Evolutionary conservation across 1,139 yeast species (phyloP).

Genomic region (Yamadazyma membranifaciens): DNA sequence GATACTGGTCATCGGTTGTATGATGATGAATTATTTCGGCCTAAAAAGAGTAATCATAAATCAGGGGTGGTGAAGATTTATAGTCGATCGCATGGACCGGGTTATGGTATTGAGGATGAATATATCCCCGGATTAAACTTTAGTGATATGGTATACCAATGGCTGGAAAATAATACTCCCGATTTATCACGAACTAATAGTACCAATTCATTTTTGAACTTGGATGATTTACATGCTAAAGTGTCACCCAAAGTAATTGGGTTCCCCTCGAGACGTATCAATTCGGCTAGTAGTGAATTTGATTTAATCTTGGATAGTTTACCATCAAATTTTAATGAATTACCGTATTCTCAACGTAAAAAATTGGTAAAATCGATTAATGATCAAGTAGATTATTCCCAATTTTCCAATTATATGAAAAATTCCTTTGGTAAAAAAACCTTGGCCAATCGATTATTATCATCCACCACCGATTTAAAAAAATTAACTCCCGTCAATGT

Average conservation of each 20-base stretch:
- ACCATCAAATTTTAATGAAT: constrained; percentile 60
- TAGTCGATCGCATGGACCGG: constrained; percentile 20
- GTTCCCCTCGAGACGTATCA: constrained; percentile 41
- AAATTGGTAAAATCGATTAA: constrained; percentile 54
- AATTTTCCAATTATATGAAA: constrained; percentile 43
- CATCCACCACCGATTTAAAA: constrained; percentile 40
- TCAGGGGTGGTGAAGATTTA: constrained; percentile 22
- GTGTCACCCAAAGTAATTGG: constrained; percentile 48
- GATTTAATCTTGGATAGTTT: constrained; percentile 40
- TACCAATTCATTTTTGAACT: constrained; percentile 37
- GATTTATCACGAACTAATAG: constrained; percentile 21
- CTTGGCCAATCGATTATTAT: constrained; percentile 42
- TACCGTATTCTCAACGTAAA: constrained; percentile 70
- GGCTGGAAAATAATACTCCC: constrained; percentile 24
- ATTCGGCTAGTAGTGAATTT: constrained; percentile 26
- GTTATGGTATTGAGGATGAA: constrained; percentile 65
- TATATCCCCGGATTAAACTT: constrained; percentile 67
- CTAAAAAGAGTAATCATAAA: constrained; percentile 17
- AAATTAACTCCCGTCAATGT: constrained; percentile 34
- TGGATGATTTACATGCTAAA: constrained; percentile 45
- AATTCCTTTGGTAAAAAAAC: constrained; percentile 36
- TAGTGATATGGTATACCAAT: constrained; percentile 38
- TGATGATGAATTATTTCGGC: constrained; percentile 49
- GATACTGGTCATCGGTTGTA: constrained; percentile 50
- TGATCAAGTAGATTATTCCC: constrained; percentile 53